These are phyloP conservation scores for Puccinellia tenuiflora DNA, from an alignment of 176 grass and related monocot species.

Conservation along the genomic window DNA sequence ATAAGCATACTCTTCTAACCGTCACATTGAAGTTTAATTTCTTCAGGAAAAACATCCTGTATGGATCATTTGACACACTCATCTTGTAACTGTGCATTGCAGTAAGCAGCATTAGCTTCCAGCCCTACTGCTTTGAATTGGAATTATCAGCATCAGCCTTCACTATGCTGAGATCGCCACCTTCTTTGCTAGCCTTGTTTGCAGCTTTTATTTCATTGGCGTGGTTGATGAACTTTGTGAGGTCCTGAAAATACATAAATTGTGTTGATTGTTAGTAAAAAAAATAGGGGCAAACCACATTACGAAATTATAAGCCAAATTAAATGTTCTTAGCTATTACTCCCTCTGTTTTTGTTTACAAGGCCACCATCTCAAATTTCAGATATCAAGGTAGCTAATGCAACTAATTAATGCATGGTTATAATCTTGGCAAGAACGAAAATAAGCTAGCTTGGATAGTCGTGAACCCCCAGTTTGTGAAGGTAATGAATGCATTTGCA, in stretches of 20 bases:
- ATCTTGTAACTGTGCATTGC: neutral
- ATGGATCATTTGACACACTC: neutral
- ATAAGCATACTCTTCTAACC: neutral
- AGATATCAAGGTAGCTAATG: too few relatives aligned
- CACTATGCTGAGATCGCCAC: constrained; percentile 53
- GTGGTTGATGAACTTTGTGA: constrained; percentile 81
- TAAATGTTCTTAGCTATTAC: too few relatives aligned
- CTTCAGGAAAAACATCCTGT: neutral
- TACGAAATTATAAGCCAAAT: neutral
- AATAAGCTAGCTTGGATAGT: too few relatives aligned
- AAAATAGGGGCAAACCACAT: neutral
- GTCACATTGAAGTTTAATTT: neutral
- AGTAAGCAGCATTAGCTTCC: neutral
- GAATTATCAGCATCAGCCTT: constrained; percentile 35
- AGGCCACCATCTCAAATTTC: too few relatives aligned
- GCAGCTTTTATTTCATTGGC: constrained; percentile 66
- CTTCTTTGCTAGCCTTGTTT: constrained; percentile 72
- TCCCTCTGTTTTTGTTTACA: too few relatives aligned
- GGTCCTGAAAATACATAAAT: constrained; percentile 33
- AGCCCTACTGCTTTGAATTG: constrained; percentile 43
- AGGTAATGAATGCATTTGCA: too few relatives aligned
- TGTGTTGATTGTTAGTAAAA: neutral
- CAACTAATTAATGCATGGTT: too few relatives aligned
- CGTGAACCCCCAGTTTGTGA: too few relatives aligned
- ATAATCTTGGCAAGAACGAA: too few relatives aligned